Evolutionary conservation across 345 rosid genomes (phyloP).

Genomic region (Hibiscus tridactylites): DNA sequence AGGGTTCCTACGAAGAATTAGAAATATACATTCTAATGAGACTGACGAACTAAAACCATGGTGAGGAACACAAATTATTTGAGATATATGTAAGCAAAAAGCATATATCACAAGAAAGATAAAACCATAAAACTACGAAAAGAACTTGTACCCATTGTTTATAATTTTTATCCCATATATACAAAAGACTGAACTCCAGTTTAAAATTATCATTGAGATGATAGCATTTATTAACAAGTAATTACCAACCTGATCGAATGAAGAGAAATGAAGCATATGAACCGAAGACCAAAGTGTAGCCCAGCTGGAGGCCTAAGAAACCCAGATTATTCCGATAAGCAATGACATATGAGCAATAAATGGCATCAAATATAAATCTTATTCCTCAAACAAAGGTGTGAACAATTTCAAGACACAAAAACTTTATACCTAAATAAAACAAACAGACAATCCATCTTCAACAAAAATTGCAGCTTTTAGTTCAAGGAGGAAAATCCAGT

Average conservation of each 20-base stretch:
- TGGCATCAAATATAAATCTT: background rate
- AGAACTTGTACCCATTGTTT: background rate
- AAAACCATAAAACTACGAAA: background rate
- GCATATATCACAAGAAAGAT: background rate
- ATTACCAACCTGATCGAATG: conserved; percentile 62
- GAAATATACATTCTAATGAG: background rate
- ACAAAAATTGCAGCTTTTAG: background rate
- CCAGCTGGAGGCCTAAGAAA: conserved; percentile 80
- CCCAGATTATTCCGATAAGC: background rate
- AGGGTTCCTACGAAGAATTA: conserved; percentile 53
- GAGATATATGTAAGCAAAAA: background rate
- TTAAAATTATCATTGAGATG: background rate
- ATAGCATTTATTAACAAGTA: background rate
- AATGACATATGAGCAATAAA: background rate
- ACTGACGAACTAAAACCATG: background rate
- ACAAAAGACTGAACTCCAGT: background rate
- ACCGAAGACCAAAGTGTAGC: conserved; percentile 84
- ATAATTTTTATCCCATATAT: background rate
- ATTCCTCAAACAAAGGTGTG: background rate
- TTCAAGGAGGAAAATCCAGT: background rate
- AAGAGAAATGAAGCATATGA: conserved; percentile 88
- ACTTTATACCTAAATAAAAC: background rate
- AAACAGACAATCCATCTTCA: background rate
- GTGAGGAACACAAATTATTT: background rate
- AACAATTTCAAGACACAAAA: conserved; percentile 1